Evolutionary conservation across 805 yeast genomes (phyloP).

Genomic region (Myxozyma udenii): DNA sequence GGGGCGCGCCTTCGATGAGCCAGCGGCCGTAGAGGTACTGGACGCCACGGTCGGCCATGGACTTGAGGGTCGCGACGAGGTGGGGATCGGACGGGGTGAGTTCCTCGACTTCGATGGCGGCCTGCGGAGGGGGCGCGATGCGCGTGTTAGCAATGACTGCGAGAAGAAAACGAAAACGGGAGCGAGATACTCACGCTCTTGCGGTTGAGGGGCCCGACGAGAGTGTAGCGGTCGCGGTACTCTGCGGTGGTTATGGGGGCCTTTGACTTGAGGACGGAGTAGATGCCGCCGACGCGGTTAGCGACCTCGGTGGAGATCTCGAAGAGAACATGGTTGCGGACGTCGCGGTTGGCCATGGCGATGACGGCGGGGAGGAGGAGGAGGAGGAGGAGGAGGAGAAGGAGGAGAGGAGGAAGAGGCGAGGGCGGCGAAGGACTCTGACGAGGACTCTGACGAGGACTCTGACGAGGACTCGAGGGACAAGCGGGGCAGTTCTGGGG

Average conservation of each 20-base stretch:
- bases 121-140: conserved; percentile 40
- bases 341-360: conserved; percentile 61
- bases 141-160: neutral
- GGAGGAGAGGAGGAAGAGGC: conserved; percentile 1
- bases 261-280: conserved; percentile 92
- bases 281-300: conserved; percentile 92
- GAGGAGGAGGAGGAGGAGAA: neutral
- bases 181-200: conserved; percentile 36
- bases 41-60: conserved; percentile 81
- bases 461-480: neutral
- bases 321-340: conserved; percentile 79
- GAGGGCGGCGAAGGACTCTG: neutral
- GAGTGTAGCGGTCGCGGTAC: conserved; percentile 78
- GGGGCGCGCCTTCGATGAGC: conserved; percentile 94
- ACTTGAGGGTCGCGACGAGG: conserved; percentile 61
- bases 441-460: neutral
- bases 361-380: neutral
- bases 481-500: too few species aligned
- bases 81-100: conserved; percentile 48
- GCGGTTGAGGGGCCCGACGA: conserved; percentile 81
- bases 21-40: conserved; percentile 86
- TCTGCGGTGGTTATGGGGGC: conserved; percentile 96
- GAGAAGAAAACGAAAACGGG: neutral
- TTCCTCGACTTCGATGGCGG: conserved; percentile 75
- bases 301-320: conserved; percentile 98